A percentile compares a stretch with the other conserved stretches of the same genome.
Conservation (phyloP, 768 basidiomycete species). For the Tylopilus subfusipes region DNA sequence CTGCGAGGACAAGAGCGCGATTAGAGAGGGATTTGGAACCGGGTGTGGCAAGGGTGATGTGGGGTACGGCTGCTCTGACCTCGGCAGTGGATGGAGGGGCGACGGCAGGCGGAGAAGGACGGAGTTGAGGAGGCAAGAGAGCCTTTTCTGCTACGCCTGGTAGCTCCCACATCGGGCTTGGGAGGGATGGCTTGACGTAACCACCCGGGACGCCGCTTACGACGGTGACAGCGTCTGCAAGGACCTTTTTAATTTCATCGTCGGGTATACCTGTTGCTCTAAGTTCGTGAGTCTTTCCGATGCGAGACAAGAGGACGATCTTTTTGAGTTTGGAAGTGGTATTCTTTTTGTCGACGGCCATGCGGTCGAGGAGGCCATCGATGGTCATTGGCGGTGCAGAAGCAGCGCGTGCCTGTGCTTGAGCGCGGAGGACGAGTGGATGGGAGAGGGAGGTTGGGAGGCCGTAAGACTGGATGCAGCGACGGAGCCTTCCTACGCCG, state of each 20-base stretch:
- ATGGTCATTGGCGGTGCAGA: conserved; percentile 44
- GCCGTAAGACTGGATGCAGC: conserved; percentile 87
- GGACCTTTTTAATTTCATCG: conserved; percentile 72
- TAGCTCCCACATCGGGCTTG: conserved; percentile 36
- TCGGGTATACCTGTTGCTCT: conserved; percentile 87
- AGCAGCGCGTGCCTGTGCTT: conserved; percentile 18
- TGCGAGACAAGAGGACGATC: conserved; percentile 85
- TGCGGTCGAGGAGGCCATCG: conserved; percentile 83
- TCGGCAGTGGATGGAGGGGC: not conserved
- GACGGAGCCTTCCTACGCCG: conserved; percentile 82
- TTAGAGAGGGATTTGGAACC: conserved; percentile 98
- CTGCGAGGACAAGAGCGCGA: conserved; percentile 88
- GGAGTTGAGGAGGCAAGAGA: conserved; percentile 20
- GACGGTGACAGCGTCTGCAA: conserved; percentile 78
- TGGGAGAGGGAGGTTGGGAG: conserved; percentile 82
- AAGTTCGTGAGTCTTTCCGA: conserved; percentile 89
- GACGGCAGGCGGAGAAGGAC: conserved; percentile 2
- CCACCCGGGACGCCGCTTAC: conserved; percentile 56
- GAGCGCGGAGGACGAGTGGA: conserved; percentile 53
- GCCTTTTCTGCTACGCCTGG: conserved; percentile 14
- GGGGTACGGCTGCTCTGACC: conserved; percentile 11
- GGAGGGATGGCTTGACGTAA: conserved; percentile 39
- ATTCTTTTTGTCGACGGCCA: conserved; percentile 98
- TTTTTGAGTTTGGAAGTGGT: conserved; percentile 82
- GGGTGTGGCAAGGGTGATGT: conserved; percentile 80